A percentile compares a stretch with the other conserved stretches of the same genome.
Conservation (phyloP, 2,329 filamentous ascomycete genomes). For the Pyricularia grisea region DNA sequence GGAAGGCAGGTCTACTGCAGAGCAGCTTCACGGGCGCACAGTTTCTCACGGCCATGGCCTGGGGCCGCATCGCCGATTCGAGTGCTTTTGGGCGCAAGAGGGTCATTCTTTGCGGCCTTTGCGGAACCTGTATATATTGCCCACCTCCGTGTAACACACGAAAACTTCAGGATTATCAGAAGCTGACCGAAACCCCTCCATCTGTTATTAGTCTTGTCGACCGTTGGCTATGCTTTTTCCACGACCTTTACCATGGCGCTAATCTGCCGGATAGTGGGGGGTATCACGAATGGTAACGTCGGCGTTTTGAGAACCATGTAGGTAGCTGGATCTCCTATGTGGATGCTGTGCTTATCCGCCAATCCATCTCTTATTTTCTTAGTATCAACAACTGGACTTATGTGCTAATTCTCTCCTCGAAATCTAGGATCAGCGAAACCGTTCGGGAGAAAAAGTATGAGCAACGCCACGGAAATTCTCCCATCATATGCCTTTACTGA, state of each 20-base stretch:
- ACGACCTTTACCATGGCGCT: slow-evolving; percentile 51
- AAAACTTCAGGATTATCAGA: neutral
- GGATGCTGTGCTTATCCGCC: neutral
- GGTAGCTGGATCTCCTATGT: slow-evolving; percentile 5
- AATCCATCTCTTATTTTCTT: neutral
- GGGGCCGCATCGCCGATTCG: slow-evolving; percentile 63
- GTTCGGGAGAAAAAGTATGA: slow-evolving; percentile 31
- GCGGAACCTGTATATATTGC: slow-evolving; percentile 44
- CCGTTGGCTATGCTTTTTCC: slow-evolving; percentile 63
- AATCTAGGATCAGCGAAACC: slow-evolving; percentile 31
- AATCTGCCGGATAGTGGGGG: slow-evolving; percentile 55
- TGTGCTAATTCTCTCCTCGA: neutral
- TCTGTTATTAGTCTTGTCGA: slow-evolving; percentile 35
- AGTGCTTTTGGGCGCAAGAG: slow-evolving; percentile 62
- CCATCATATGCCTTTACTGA: neutral
- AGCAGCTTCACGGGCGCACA: slow-evolving; percentile 76
- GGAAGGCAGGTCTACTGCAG: slow-evolving; percentile 68
- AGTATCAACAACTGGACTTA: neutral
- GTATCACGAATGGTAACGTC: slow-evolving; percentile 63
- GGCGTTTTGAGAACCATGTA: slow-evolving; percentile 66
- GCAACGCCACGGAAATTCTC: neutral
- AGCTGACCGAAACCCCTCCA: neutral
- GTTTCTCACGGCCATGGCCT: slow-evolving; percentile 73
- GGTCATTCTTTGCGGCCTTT: slow-evolving; percentile 67
- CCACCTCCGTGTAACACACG: neutral